phyloP scores from a whole-genome alignment of 2,329 filamentous ascomycete species.

The Fusarium sp. region DNA sequence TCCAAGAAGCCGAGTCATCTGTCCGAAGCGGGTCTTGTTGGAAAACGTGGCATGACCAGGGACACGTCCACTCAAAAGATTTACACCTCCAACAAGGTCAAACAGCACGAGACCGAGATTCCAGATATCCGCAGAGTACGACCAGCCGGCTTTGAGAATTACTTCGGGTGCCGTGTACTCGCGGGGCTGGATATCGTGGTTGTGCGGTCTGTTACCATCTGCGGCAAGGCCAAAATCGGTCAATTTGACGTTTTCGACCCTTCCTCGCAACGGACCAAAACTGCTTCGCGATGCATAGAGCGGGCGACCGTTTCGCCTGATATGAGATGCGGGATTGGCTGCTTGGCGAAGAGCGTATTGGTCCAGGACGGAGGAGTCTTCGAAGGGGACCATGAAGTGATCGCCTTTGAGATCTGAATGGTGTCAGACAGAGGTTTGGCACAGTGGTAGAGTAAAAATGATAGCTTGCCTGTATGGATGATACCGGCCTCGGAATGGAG shows the following conservation, averaged over 20 bases:
- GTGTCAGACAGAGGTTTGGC: too few relatives aligned
- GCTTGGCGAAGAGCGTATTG: constrained; percentile 39
- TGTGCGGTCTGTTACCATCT: constrained; percentile 35
- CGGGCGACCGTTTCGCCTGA: constrained; percentile 35
- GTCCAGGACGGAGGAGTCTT: constrained; percentile 35
- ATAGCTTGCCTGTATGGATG: constrained; percentile 52
- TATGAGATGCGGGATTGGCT: constrained; percentile 37
- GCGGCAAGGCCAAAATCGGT: constrained; percentile 45
- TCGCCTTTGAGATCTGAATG: constrained; percentile 39
- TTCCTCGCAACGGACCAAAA: constrained; percentile 39
- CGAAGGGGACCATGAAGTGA: constrained; percentile 43
- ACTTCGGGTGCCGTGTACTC: constrained; percentile 47
- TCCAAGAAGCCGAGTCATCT: constrained; percentile 45
- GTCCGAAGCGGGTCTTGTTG: constrained; percentile 41
- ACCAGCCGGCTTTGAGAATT: constrained; percentile 44
- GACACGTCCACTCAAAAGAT: constrained; percentile 37
- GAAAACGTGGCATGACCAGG: constrained; percentile 36
- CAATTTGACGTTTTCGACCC: constrained; percentile 42
- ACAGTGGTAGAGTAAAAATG: rapidly evolving
- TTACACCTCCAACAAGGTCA: constrained; percentile 45
- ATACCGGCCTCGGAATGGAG: constrained; percentile 51
- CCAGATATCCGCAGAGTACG: constrained; percentile 47
- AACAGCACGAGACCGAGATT: constrained; percentile 45
- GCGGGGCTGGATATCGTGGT: constrained; percentile 44
- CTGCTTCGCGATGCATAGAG: constrained; percentile 38